Evolutionary conservation across 305 asterid species (phyloP).

Genomic region (Fraxinus greggii): DNA sequence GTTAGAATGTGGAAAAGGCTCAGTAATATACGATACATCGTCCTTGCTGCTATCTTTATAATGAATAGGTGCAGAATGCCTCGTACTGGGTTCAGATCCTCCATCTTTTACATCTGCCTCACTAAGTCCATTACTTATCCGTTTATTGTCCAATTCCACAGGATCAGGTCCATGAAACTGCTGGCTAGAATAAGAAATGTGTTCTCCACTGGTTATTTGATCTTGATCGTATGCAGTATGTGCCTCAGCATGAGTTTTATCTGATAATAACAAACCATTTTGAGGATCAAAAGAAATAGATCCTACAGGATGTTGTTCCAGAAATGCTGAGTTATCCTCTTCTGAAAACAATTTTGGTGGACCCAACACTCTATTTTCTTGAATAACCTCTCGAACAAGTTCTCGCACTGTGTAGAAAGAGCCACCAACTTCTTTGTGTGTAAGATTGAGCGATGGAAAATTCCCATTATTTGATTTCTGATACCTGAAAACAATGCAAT

Average conservation of each 20-base stretch:
- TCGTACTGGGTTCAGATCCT: slow-evolving; percentile 19
- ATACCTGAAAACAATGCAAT: slow-evolving; percentile 48
- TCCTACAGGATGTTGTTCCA: slow-evolving; percentile 67
- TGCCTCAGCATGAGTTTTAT: slow-evolving; percentile 27
- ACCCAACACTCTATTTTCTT: slow-evolving; percentile 88
- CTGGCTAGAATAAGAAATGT: slow-evolving; percentile 24
- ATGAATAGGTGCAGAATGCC: slow-evolving; percentile 22
- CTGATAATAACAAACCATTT: slow-evolving; percentile 28
- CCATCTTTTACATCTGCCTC: slow-evolving; percentile 20
- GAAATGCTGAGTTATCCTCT: slow-evolving; percentile 37
- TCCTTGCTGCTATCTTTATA: slow-evolving; percentile 25
- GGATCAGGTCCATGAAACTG: slow-evolving; percentile 29
- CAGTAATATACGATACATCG: slow-evolving; percentile 17
- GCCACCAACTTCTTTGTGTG: slow-evolving; percentile 98
- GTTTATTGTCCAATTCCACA: slow-evolving; percentile 28
- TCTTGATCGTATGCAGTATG: slow-evolving; percentile 21
- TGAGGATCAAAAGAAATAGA: slow-evolving; percentile 64
- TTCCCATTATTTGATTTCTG: slow-evolving; percentile 62
- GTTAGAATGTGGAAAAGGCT: slow-evolving; percentile 16
- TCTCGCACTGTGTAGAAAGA: slow-evolving; percentile 92
- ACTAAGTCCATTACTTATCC: slow-evolving; percentile 22
- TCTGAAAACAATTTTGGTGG: slow-evolving; percentile 58
- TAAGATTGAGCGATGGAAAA: slow-evolving; percentile 83
- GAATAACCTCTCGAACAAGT: slow-evolving; percentile 87
- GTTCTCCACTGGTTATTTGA: slow-evolving; percentile 34